phyloP scores from a whole-genome alignment of 768 basidiomycete genomes.

The Naganishia onofrii region DNA sequence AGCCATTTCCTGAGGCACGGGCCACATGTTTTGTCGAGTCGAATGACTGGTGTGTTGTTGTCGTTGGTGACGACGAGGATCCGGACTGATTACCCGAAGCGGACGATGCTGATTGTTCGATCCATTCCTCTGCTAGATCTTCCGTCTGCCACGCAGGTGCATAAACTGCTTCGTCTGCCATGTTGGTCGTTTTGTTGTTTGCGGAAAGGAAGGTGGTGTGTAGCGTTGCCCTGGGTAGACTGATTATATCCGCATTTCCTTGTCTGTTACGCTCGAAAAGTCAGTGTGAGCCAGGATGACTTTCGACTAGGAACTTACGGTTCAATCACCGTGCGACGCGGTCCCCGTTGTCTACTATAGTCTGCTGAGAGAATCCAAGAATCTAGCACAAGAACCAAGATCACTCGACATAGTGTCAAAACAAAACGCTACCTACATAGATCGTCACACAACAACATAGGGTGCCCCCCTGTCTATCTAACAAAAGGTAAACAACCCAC shows the following conservation, averaged over 20 bases:
- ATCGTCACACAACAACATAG: not conserved
- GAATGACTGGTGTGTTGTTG: constrained; percentile 39
- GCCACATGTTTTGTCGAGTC: constrained; percentile 14
- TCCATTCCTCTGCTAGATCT: constrained; percentile 89
- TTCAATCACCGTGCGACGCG: no score
- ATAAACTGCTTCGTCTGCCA: not conserved
- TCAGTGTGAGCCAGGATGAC: no score
- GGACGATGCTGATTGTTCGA: constrained; percentile 56
- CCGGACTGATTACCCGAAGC: constrained; percentile 27
- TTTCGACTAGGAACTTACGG: no score
- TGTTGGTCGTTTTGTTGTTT: no score
- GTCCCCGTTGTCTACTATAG: no score
- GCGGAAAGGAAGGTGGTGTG: not conserved
- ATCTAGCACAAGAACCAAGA: no score
- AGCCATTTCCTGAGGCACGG: not conserved
- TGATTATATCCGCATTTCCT: not conserved
- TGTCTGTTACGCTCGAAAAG: not conserved
- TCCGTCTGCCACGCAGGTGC: constrained; percentile 58
- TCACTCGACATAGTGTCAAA: not conserved
- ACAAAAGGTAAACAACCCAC: no score
- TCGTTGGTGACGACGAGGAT: constrained; percentile 48
- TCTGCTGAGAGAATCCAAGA: no score
- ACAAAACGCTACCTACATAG: not conserved
- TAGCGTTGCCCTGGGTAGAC: not conserved
- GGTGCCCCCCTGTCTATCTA: not conserved